phyloP scores from a whole-genome alignment of 2,329 filamentous ascomycete genomes.

The Hysterium pulicare region DNA sequence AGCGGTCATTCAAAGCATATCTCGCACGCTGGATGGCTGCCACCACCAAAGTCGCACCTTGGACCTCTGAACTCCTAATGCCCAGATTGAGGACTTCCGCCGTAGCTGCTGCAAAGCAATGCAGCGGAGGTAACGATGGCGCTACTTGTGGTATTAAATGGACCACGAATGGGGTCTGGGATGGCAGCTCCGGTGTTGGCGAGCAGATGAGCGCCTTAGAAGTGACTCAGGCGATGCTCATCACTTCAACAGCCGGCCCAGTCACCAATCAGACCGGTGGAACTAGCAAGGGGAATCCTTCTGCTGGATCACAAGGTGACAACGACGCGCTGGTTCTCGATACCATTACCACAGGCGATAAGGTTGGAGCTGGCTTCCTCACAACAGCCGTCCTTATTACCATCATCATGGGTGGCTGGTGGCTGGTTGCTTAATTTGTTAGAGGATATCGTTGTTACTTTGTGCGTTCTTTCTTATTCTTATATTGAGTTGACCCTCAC shows the following conservation, averaged over 20 bases:
- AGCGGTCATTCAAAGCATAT: constrained; percentile 47
- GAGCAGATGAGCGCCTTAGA: constrained; percentile 60
- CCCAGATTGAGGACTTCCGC: constrained; percentile 55
- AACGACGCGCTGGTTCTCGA: constrained; percentile 26
- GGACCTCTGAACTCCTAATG: constrained; percentile 41
- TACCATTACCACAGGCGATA: constrained; percentile 58
- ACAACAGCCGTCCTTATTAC: constrained; percentile 57
- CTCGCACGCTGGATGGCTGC: constrained; percentile 43
- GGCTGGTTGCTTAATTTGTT: constrained; percentile 45
- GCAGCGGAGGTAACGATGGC: constrained; percentile 48
- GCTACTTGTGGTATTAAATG: constrained; percentile 47
- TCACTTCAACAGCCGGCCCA: constrained; percentile 26
- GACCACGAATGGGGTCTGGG: constrained; percentile 41
- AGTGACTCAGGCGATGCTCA: constrained; percentile 48
- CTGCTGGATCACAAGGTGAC: constrained; percentile 33
- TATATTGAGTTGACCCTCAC: too few relatives aligned
- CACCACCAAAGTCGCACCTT: constrained; percentile 39
- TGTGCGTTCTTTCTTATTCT: constrained; percentile 37
- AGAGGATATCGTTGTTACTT: constrained; percentile 7
- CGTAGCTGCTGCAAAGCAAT: constrained; percentile 53
- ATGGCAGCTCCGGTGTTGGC: constrained; percentile 51
- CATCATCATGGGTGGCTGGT: constrained; percentile 55
- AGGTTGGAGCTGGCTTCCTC: constrained; percentile 64
- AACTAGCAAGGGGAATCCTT: constrained; percentile 47
- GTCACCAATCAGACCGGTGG: constrained; percentile 53